Percentiles rank a stretch among this genome's conserved stretches.
phyloP scores from a whole-genome alignment of 139 green algal genomes.

The Chlamydomonas schloesseri region DNA sequence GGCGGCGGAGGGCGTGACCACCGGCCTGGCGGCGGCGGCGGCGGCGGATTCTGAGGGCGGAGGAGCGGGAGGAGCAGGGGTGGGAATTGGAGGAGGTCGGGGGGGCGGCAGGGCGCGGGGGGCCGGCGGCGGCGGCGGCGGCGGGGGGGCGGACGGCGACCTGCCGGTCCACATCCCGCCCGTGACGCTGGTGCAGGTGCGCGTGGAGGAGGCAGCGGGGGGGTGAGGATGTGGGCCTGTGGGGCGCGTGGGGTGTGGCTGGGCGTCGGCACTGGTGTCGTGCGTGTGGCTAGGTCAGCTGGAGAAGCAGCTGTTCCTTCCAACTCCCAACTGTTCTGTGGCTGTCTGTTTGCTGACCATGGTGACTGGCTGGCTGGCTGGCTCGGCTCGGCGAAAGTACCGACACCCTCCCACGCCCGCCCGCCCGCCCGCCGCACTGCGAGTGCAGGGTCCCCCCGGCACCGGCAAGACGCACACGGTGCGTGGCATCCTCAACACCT shows the following conservation, averaged over 20 bases:
- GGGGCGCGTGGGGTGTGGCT: too few relatives aligned
- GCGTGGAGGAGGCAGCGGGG: neutral
- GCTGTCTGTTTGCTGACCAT: too few relatives aligned
- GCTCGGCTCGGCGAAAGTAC: too few relatives aligned
- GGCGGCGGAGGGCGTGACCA: constrained; percentile 4
- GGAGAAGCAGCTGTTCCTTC: too few relatives aligned
- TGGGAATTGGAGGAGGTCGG: neutral
- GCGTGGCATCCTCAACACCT: constrained; percentile 91
- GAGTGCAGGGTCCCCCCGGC: constrained; percentile 73
- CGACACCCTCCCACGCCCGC: too few relatives aligned
- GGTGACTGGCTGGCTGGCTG: too few relatives aligned
- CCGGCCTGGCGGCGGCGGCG: neutral
- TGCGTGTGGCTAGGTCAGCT: too few relatives aligned
- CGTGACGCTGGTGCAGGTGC: constrained; percentile 20
- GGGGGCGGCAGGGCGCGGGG: too few relatives aligned
- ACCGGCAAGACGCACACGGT: constrained; percentile 97
- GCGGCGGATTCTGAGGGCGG: neutral
- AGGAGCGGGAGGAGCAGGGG: neutral
- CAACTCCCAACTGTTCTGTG: too few relatives aligned
- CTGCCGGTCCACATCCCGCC: neutral
- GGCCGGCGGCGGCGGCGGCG: too few relatives aligned
- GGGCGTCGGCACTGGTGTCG: too few relatives aligned
- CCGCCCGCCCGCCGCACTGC: neutral
- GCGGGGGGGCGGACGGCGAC: too few relatives aligned
- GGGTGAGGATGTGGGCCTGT: neutral